Percentiles rank a stretch among this genome's conserved stretches.
Evolutionary conservation across 2,329 filamentous ascomycete species (phyloP).

Genomic region (Lachnellula arida): DNA sequence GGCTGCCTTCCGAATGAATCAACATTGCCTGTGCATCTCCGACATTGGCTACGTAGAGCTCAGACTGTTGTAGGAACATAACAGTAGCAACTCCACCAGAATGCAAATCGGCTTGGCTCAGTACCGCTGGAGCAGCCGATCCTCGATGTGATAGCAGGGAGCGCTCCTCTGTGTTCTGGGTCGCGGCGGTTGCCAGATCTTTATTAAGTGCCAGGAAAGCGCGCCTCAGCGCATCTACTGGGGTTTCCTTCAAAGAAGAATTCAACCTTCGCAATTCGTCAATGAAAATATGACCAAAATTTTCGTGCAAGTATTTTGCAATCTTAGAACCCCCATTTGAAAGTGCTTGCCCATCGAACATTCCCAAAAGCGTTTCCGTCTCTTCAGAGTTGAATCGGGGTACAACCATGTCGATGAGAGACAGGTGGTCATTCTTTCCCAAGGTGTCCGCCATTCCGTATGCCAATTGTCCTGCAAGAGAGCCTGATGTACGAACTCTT

Average conservation of each 20-base stretch:
- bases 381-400: conserved; percentile 87
- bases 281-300: conserved; percentile 81
- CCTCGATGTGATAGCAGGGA: conserved; percentile 62
- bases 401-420: conserved; percentile 91
- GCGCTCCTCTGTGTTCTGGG: conserved; percentile 73
- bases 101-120: conserved; percentile 83
- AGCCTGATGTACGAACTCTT: conserved; percentile 95
- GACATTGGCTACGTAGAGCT: conserved; percentile 91
- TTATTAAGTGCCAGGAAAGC: conserved; percentile 91
- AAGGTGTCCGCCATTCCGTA: conserved; percentile 98
- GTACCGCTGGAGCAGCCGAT: conserved; percentile 66
- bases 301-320: conserved; percentile 93
- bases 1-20: conserved; percentile 80
- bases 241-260: conserved; percentile 63
- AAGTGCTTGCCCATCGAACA: conserved; percentile 92
- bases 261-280: conserved; percentile 75
- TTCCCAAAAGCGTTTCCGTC: conserved; percentile 82
- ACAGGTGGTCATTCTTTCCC: conserved; percentile 88
- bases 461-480: conserved; percentile 79
- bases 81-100: conserved; percentile 91
- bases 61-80: conserved; percentile 81
- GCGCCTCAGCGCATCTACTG: conserved; percentile 76
- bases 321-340: conserved; percentile 90
- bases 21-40: conserved; percentile 95
- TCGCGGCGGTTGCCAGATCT: conserved; percentile 81